phyloP scores from a whole-genome alignment of 352 stramenopile genomes.

The Pythium coloratum region DNA sequence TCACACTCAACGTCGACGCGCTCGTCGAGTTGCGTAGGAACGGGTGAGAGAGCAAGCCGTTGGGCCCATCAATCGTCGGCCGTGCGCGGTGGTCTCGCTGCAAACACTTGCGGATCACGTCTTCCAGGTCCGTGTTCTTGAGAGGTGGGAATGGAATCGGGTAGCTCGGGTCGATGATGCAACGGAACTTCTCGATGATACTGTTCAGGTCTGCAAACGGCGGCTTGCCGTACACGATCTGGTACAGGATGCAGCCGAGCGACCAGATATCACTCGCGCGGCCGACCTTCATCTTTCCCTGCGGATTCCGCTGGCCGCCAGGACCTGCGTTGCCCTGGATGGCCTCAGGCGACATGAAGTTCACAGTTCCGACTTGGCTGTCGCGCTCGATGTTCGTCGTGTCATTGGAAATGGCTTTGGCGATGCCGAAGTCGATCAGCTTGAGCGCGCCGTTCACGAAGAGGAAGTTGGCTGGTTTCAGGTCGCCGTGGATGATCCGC shows the following conservation, averaged over 20 bases:
- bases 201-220: constrained; percentile 93
- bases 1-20: constrained; percentile 28
- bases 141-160: constrained; percentile 88
- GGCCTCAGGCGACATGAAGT: constrained; percentile 97
- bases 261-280: constrained; percentile 95
- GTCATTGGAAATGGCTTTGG: constrained; percentile 97
- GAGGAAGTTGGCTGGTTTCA: constrained; percentile 97
- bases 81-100: constrained; percentile 77
- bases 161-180: constrained; percentile 93
- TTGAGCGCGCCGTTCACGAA: constrained; percentile 96
- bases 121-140: constrained; percentile 78
- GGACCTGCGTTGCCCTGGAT: constrained; percentile 62
- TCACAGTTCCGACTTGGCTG: constrained; percentile 95
- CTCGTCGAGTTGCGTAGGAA: constrained; percentile 53
- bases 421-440: constrained; percentile 98
- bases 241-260: constrained; percentile 97
- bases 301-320: constrained; percentile 51
- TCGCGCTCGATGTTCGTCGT: constrained; percentile 97
- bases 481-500: constrained; percentile 94
- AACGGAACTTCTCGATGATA: constrained; percentile 95
- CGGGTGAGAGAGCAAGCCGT: constrained; percentile 80
- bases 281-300: constrained; percentile 86
- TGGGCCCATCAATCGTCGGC: constrained; percentile 76
- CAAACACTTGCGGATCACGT: constrained; percentile 88
- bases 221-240: constrained; percentile 96